These are phyloP conservation scores for Rhynchospora breviuscula DNA, from an alignment of 176 grass and related monocot species.

Conservation along the genomic window DNA sequence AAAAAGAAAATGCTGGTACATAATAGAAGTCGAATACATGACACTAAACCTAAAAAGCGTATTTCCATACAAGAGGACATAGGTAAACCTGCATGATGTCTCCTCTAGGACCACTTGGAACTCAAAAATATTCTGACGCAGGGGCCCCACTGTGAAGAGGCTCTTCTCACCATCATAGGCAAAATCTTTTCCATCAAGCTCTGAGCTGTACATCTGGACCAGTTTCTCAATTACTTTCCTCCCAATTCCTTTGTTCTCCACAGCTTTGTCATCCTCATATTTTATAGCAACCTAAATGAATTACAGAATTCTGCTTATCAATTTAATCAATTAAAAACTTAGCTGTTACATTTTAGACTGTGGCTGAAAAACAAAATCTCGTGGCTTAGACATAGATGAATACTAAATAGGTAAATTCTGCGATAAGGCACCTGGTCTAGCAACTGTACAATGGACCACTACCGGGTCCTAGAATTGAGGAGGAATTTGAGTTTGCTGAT, in stretches of 20 bases:
- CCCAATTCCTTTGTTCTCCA: constrained; percentile 57
- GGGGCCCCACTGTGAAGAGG: constrained; percentile 72
- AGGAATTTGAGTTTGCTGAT: neutral
- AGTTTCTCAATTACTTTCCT: constrained; percentile 70
- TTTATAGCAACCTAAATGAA: constrained; percentile 60
- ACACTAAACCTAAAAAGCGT: neutral
- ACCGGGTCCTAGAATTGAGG: neutral
- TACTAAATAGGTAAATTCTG: constrained; percentile 21
- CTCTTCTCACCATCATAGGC: constrained; percentile 89
- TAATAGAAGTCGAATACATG: neutral
- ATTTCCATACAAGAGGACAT: neutral
- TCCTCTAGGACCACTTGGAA: constrained; percentile 77
- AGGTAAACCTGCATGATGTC: constrained; percentile 56
- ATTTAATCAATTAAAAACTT: neutral
- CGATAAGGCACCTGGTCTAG: constrained; percentile 39
- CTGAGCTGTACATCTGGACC: constrained; percentile 66
- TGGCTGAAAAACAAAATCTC: constrained; percentile 29
- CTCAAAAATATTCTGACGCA: constrained; percentile 78
- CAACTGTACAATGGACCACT: neutral
- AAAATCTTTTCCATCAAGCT: constrained; percentile 75
- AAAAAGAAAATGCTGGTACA: neutral
- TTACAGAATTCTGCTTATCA: neutral
- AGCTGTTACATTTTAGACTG: neutral
- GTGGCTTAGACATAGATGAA: neutral
- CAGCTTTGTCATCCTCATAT: constrained; percentile 55